These are phyloP conservation scores for Lepidopterella palustris DNA, from an alignment of 495 filamentous ascomycete genomes.

Conservation along the genomic window DNA sequence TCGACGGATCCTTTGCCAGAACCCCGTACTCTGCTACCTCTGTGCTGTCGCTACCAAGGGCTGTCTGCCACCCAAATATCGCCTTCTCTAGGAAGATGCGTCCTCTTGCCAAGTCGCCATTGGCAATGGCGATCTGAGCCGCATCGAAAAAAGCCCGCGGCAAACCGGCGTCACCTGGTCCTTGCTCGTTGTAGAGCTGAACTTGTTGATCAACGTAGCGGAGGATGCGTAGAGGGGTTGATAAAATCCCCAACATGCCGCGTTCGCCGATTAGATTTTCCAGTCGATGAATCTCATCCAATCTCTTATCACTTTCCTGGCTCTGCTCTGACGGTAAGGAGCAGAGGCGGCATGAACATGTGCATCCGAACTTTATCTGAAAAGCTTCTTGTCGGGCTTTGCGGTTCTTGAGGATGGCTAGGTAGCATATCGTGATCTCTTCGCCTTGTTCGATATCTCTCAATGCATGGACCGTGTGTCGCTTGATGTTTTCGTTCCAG, in stretches of 20 bases:
- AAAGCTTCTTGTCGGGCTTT: slow-evolving; percentile 9
- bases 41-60: slow-evolving; percentile 20
- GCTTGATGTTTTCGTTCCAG: slow-evolving; percentile 33
- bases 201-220: slow-evolving; percentile 16
- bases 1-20: slow-evolving; percentile 21
- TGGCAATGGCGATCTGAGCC: slow-evolving; percentile 15
- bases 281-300: slow-evolving; percentile 10
- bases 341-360: slow-evolving; percentile 17
- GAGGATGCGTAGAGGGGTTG: slow-evolving; percentile 6
- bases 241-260: slow-evolving; percentile 7
- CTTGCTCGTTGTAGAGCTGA: slow-evolving; percentile 14
- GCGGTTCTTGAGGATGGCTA: slow-evolving; percentile 19
- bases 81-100: slow-evolving; percentile 13
- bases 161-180: slow-evolving; percentile 6
- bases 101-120: slow-evolving; percentile 17
- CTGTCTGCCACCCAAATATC: slow-evolving; percentile 14
- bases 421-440: slow-evolving; percentile 39
- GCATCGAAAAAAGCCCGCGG: slow-evolving; percentile 12
- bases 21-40: slow-evolving; percentile 10
- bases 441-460: slow-evolving; percentile 28
- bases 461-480: slow-evolving; percentile 34
- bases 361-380: slow-evolving; percentile 7
- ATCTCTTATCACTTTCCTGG: slow-evolving; percentile 8
- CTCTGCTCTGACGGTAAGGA: slow-evolving; percentile 13
- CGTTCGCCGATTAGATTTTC: slow-evolving; percentile 5